These are phyloP conservation scores for Lasiosphaeria hispida DNA, from an alignment of 495 filamentous ascomycete genomes.

Conservation along the genomic window DNA sequence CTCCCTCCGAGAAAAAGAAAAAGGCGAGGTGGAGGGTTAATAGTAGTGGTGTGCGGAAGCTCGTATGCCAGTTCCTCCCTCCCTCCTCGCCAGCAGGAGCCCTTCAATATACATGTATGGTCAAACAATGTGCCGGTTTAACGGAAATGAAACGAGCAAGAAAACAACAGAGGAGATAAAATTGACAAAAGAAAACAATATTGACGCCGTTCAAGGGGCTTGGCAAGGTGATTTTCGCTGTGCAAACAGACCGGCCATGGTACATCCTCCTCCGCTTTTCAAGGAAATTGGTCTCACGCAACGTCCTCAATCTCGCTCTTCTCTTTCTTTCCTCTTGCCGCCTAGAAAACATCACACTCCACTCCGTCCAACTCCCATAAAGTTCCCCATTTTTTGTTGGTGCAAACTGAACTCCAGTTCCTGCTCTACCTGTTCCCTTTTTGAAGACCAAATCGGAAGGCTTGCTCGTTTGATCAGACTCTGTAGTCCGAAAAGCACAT, in stretches of 20 bases:
- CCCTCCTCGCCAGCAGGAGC: conserved; percentile 42
- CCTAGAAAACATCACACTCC: too few relatives aligned
- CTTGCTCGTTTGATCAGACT: too few relatives aligned
- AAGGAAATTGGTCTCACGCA: neutral
- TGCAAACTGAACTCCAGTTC: too few relatives aligned
- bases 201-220: conserved; percentile 5
- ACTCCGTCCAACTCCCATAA: too few relatives aligned
- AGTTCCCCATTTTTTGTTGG: too few relatives aligned
- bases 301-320: neutral
- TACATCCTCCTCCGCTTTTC: conserved; percentile 6
- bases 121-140: conserved; percentile 20
- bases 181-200: conserved; percentile 26
- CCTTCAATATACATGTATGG: conserved; percentile 51
- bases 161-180: conserved; percentile 19
- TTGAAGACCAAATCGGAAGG: too few relatives aligned
- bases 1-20: neutral
- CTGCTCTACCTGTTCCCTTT: too few relatives aligned
- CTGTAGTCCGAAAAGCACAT: too few relatives aligned
- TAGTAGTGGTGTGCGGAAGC: neutral
- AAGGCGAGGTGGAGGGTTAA: neutral
- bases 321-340: too few relatives aligned
- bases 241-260: conserved; percentile 9
- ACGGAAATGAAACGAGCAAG: conserved; percentile 32
- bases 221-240: conserved; percentile 1
- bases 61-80: neutral